A percentile compares a stretch with the other conserved stretches of the same genome.
These are phyloP conservation scores for Dactylella cylindrospora DNA, from an alignment of 2,329 filamentous ascomycete genomes.

Conservation along the genomic window DNA sequence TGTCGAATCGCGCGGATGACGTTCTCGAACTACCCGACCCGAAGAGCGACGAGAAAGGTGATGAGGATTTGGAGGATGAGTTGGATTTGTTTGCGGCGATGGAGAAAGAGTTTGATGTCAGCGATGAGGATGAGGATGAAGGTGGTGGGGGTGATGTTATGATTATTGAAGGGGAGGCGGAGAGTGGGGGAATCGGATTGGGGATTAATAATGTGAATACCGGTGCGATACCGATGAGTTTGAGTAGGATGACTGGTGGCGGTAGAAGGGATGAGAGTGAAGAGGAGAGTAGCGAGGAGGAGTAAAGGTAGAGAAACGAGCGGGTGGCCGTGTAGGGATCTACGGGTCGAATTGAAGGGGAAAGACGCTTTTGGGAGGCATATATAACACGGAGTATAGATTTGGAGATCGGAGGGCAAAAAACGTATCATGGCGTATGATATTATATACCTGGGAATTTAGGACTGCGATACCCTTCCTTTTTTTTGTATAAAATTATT, in stretches of 20 bases:
- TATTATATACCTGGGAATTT: no score
- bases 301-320: no score
- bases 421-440: no score
- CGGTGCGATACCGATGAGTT: slow-evolving; percentile 8
- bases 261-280: slow-evolving; percentile 26
- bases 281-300: slow-evolving; percentile 38
- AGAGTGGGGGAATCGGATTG: slow-evolving; percentile 20
- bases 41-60: slow-evolving; percentile 35
- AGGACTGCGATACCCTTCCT: slow-evolving; percentile 24
- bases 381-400: no score
- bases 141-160: slow-evolving; percentile 12
- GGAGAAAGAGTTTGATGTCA: slow-evolving; percentile 28
- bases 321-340: no score
- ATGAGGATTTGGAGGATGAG: slow-evolving; percentile 19
- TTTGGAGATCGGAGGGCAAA: no score
- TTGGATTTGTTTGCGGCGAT: slow-evolving; percentile 21
- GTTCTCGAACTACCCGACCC: slow-evolving; percentile 37
- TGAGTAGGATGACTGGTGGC: slow-evolving; percentile 20
- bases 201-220: slow-evolving; percentile 12
- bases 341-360: no score
- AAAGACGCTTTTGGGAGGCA: no score
- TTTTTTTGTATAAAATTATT: not conserved
- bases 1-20: slow-evolving; percentile 24
- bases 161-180: slow-evolving; percentile 33
- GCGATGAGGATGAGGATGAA: slow-evolving; percentile 16